These are phyloP conservation scores for Candolleomyces eurysporus DNA, from an alignment of 768 basidiomycete genomes.

Conservation along the genomic window DNA sequence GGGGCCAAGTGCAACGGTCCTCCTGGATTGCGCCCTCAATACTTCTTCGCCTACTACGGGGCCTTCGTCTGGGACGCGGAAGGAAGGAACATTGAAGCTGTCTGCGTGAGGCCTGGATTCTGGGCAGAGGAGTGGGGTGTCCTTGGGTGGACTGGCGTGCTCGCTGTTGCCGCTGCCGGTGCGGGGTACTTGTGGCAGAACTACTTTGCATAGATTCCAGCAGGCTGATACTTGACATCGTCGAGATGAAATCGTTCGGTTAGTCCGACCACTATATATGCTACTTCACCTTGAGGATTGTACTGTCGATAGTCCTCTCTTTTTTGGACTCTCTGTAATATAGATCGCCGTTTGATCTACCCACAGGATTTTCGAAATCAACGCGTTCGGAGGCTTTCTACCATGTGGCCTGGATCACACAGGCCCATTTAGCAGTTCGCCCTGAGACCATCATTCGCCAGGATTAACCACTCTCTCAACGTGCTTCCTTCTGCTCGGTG, in stretches of 20 bases:
- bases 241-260: neutral
- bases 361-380: conserved; percentile 21
- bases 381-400: neutral
- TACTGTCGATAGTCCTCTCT: too few relatives aligned
- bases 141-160: neutral
- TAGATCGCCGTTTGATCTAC: conserved; percentile 8
- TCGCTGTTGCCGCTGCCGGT: neutral
- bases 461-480: neutral
- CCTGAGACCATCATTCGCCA: neutral
- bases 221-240: neutral
- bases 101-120: conserved; percentile 19
- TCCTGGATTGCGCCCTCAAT: conserved; percentile 23
- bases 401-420: too few relatives aligned
- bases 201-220: neutral
- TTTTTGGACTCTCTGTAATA: too few relatives aligned
- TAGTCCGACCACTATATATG: too few relatives aligned
- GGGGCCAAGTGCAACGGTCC: conserved; percentile 24
- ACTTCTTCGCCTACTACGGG: conserved; percentile 22
- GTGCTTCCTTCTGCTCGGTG: too few relatives aligned
- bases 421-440: neutral
- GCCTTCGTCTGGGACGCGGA: conserved; percentile 25
- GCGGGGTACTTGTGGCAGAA: neutral
- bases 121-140: conserved; percentile 17
- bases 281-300: too few relatives aligned
- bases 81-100: conserved; percentile 26